phyloP scores from a whole-genome alignment of 2,329 filamentous ascomycete genomes.

The Fusarium denticulatum region DNA sequence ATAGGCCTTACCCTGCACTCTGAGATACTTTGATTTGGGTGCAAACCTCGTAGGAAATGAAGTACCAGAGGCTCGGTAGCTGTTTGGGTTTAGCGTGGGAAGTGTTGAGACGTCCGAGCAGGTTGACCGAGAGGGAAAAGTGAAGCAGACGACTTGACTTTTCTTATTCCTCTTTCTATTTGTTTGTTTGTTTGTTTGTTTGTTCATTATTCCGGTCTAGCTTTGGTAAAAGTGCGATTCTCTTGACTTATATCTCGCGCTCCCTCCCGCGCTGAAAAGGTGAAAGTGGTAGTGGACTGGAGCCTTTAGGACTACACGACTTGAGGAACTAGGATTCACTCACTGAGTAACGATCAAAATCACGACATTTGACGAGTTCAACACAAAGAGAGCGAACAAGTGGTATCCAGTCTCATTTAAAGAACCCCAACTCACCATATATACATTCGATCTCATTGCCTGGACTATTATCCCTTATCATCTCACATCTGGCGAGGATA shows the following conservation, averaged over 20 bases:
- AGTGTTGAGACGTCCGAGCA: constrained; percentile 34
- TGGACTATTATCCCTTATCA: background rate
- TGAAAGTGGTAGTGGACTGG: background rate
- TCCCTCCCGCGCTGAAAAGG: background rate
- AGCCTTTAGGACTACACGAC: background rate
- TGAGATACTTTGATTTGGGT: background rate
- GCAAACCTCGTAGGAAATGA: background rate
- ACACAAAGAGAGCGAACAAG: background rate
- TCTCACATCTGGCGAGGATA: background rate
- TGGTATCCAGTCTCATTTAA: background rate
- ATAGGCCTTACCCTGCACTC: constrained; percentile 24
- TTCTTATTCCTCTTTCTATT: constrained; percentile 5
- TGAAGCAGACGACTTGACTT: constrained; percentile 19
- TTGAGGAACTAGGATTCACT: background rate
- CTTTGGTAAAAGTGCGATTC: constrained; percentile 1
- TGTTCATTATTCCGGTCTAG: background rate
- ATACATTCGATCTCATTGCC: background rate
- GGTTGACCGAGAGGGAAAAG: constrained; percentile 42
- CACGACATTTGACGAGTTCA: constrained; percentile 4
- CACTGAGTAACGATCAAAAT: background rate
- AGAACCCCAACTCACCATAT: background rate
- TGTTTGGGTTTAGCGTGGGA: constrained; percentile 39
- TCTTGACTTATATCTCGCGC: constrained; percentile 16
- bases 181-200: background rate
- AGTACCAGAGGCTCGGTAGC: constrained; percentile 36